phyloP scores from a whole-genome alignment of 164 flowering plant species.

The Santalum album region DNA sequence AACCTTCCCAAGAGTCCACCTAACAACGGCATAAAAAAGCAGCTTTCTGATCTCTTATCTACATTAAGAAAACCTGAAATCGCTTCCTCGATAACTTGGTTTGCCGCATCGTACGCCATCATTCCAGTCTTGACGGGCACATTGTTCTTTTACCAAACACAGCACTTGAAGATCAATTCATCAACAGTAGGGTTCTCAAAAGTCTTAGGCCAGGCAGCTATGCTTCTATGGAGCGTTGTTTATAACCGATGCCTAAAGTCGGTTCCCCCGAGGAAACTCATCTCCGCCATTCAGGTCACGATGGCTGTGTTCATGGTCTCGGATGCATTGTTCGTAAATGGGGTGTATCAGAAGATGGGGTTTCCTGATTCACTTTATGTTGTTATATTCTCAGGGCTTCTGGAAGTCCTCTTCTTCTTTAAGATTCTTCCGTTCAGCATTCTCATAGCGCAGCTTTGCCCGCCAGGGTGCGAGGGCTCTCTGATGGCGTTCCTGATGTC shows the following conservation, averaged over 20 bases:
- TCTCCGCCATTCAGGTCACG: slow-evolving; percentile 46
- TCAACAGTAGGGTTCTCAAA: slow-evolving; percentile 75
- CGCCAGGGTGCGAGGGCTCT: slow-evolving; percentile 87
- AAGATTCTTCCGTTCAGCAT: slow-evolving; percentile 82
- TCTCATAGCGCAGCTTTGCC: slow-evolving; percentile 67
- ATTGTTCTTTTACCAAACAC: slow-evolving; percentile 93
- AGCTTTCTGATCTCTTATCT: slow-evolving; percentile 41
- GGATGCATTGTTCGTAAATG: slow-evolving; percentile 61
- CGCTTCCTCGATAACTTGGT: slow-evolving; percentile 63
- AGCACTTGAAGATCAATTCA: slow-evolving; percentile 50
- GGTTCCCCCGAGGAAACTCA: slow-evolving; percentile 56
- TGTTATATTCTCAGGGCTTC: slow-evolving; percentile 57
- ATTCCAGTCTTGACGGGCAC: slow-evolving; percentile 76
- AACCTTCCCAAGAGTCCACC: slow-evolving; percentile 52
- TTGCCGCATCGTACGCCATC: slow-evolving; percentile 67
- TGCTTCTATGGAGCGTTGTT: slow-evolving; percentile 64
- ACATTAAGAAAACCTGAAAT: slow-evolving; percentile 62
- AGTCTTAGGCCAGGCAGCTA: slow-evolving; percentile 79
- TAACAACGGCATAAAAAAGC: slow-evolving; percentile 38
- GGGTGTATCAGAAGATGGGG: slow-evolving; percentile 47
- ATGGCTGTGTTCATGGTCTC: slow-evolving; percentile 72
- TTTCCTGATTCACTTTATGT: slow-evolving; percentile 66
- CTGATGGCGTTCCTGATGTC: slow-evolving; percentile 93
- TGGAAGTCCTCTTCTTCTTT: slow-evolving; percentile 62
- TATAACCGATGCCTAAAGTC: slow-evolving; percentile 50